Evolutionary conservation across 2,329 filamentous ascomycete genomes (phyloP).

Genomic region (Calonectria pseudoreteaudii): DNA sequence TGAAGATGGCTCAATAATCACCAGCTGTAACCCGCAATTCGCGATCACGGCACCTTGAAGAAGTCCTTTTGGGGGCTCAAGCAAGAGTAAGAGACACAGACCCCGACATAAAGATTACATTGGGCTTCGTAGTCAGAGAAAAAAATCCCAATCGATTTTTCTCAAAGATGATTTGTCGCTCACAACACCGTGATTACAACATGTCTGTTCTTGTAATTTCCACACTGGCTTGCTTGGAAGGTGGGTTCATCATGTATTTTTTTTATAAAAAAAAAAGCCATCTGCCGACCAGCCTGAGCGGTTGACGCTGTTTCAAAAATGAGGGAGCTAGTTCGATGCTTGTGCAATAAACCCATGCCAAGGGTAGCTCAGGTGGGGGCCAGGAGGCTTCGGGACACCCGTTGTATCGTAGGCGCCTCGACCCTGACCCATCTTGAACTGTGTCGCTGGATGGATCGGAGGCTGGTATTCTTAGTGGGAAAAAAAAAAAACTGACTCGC

Average conservation of each 20-base stretch:
- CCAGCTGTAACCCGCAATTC: not conserved
- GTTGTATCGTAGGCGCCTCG: not conserved
- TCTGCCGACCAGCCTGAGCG: too few relatives aligned
- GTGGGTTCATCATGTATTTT: not conserved
- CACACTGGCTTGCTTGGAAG: not conserved
- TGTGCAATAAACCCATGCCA: not conserved
- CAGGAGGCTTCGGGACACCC: not conserved
- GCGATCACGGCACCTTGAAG: not conserved
- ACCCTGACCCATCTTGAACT: not conserved
- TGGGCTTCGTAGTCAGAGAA: not conserved
- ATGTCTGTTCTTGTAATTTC: not conserved
- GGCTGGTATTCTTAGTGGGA: not conserved
- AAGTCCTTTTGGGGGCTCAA: not conserved
- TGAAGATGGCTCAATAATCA: not conserved
- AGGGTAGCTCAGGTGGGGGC: not conserved
- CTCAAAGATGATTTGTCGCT: not conserved
- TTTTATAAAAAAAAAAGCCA: too few relatives aligned
- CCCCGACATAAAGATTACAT: not conserved
- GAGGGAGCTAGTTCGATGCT: not conserved
- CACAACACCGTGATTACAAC: not conserved
- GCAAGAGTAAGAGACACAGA: too few relatives aligned
- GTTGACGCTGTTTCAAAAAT: not conserved
- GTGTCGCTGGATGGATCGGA: not conserved
- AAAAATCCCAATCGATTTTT: too few relatives aligned
- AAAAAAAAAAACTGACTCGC: not conserved